Evolutionary conservation across 257 asterid species (phyloP), one percentile per base, ranked within the genome.

Genomic region (Linderniella brevidens): DNA sequence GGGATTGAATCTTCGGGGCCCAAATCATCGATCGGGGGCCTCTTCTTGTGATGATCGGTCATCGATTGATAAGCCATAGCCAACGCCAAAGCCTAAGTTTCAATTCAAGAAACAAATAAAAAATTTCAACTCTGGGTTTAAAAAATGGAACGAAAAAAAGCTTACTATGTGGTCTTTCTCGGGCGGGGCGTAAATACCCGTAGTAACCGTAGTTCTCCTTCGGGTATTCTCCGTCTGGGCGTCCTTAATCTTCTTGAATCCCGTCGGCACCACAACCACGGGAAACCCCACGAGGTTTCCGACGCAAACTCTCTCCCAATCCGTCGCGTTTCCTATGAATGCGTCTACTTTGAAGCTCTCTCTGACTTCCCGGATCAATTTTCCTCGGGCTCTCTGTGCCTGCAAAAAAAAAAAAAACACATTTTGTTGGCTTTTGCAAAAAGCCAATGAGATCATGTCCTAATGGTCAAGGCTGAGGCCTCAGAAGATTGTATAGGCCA

Each of bases 251-350:
- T 50, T 70, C 67, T 76, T 75, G 38, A 80, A 76, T 49, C 96
- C 98, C 7, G 92, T 71, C 13, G 94, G 94, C 48, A 88, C 52
- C 13, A 88, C 79, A 37, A 88, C 57, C 13, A 80, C 82, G 4
- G 98, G 96, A 64, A 84, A 76, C 43, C 98, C 98, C 11, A 81
- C 93, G 19, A 84, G 96, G 69, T 88, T 80, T 19, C 93, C 88
- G 12, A 84, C 74, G 13, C 85, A 74, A 16, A 88, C 92, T 29
- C 46, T 68, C 61, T 88, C 98, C 96, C 96, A 84, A 43, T 84
- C 94, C 0, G 92, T 81, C 19, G 67, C 84, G 45, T 77, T 86
- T 53, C 96, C 96, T 18, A 84, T 62, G 52, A 88, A 81, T 13
- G 93, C 94, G 39, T 84, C 81, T 1, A 84, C 94, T 49, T 58